Base-by-base conservation (phyloP, 345 rosid genomes). In the Lumnitzera littorea region DNA sequence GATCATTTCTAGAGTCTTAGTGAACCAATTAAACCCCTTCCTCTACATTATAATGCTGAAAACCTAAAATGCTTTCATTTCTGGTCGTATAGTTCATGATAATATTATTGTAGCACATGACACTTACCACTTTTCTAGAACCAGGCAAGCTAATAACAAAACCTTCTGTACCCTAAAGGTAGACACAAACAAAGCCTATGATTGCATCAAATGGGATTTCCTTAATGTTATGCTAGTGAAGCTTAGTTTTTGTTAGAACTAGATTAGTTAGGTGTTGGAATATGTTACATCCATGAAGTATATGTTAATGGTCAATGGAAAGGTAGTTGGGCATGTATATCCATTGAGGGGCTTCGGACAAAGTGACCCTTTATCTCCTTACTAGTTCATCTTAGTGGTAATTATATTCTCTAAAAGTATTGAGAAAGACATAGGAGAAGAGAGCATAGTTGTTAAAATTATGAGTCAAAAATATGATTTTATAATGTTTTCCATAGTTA, bases 291-390 rank as follows among this genome's bases (percentile, higher is more conserved):
- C 29, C 11, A 51, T 58, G 2, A 16, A 11, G 13, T 58, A 41
- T 41, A 2, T 4, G 7, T 5, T 58, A 2, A 0, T 14, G 0
- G 11, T 43, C 2, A 43, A 46, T 58, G 62, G 51, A 12, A 16
- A 58, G 0, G n/a, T 0, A 9, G n/a, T 13, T 15, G 50, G 11
- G 10, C 5, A 2, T 24, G 11, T 55, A 3, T n/a, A 3, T 8
- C 36, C 43, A 11, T 8, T 3, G 2, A 55, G 43, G 43, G 58
- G 58, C 12, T 11, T 58, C 2, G 2, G 51, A n/a, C 51, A 58
- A 46, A 51, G 62, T 14, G 62, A 58, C 24, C 51, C 51, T 2
- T 12, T 58, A 2, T 58, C 62, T 9, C 62, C 51, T 15, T 58
- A 41, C 46, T 12, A 41, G 2, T 58, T 58, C 20, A 41, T 58